A percentile compares a stretch with the other conserved stretches of the same genome.
phyloP scores from a whole-genome alignment of 169 alveolate genomes.

The Eimeria praecox region DNA sequence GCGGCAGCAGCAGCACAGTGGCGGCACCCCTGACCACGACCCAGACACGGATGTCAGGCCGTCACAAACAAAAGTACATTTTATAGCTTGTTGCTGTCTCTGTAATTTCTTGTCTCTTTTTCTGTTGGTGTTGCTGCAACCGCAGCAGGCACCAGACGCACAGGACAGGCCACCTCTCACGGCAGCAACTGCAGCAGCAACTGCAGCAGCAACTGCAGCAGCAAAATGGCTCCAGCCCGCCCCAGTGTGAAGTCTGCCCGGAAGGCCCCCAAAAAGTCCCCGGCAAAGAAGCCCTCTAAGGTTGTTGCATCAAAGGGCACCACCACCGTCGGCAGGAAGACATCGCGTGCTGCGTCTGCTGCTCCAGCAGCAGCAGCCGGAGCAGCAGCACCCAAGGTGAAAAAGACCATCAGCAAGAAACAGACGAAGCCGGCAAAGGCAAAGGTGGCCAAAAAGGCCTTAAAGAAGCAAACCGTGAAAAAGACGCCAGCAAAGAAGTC shows the following conservation, averaged over 20 bases:
- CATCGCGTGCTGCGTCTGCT: conserved; percentile 72
- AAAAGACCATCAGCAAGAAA: conserved; percentile 59
- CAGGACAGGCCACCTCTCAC: conserved; percentile 62
- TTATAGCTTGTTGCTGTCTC: conserved; percentile 71
- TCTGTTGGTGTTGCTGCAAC: conserved; percentile 68
- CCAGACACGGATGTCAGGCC: conserved; percentile 25
- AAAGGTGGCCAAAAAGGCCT: conserved; percentile 25
- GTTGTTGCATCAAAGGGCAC: conserved; percentile 43
- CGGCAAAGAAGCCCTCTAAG: conserved; percentile 67
- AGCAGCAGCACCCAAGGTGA: conserved; percentile 70
- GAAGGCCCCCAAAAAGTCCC: conserved; percentile 72
- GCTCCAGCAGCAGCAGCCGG: conserved; percentile 63
- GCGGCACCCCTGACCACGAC: conserved; percentile 65
- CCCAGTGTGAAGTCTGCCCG: conserved; percentile 75
- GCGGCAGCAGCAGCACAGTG: conserved; percentile 76
- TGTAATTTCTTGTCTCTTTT: conserved; percentile 68
- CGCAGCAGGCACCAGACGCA: conserved; percentile 75
- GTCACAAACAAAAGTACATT: conserved; percentile 56
- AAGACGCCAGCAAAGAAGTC: conserved; percentile 67
- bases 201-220: conserved; percentile 73
- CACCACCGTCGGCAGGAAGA: conserved; percentile 54
- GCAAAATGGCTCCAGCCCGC: conserved; percentile 78
- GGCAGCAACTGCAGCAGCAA: conserved; percentile 64
- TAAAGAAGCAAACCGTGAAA: conserved; percentile 33
- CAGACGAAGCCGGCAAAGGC: conserved; percentile 52